Conservation (phyloP, 148 eudicot species). For the Nepenthes gracilis region DNA sequence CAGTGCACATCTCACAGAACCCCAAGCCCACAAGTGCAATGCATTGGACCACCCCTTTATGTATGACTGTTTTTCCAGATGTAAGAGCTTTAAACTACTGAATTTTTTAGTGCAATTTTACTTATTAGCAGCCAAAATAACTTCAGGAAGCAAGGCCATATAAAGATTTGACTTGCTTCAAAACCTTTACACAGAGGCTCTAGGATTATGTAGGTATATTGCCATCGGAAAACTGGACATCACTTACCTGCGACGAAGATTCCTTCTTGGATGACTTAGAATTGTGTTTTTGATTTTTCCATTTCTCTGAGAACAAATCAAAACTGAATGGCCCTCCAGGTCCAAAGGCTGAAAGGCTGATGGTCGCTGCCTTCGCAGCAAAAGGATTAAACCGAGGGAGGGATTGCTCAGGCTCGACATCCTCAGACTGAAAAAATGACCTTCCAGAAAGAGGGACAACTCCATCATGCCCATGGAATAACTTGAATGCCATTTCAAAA, state of each 20-base stretch:
- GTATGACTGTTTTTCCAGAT: no score
- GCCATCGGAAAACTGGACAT: background rate
- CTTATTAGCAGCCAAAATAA: no score
- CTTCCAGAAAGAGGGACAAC: slow-evolving; percentile 89
- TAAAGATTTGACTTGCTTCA: no score
- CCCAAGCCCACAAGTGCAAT: no score
- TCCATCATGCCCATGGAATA: slow-evolving; percentile 94
- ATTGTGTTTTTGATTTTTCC: slow-evolving; percentile 47
- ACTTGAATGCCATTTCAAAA: slow-evolving; percentile 78
- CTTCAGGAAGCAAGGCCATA: no score
- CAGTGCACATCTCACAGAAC: no score
- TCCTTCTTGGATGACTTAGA: slow-evolving; percentile 52
- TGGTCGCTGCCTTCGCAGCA: slow-evolving; percentile 95
- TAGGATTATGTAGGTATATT: background rate
- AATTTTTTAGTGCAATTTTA: no score
- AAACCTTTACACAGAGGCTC: background rate
- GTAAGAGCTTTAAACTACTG: no score
- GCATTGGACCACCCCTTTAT: no score
- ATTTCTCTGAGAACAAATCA: slow-evolving; percentile 66
- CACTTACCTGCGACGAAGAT: slow-evolving; percentile 56
- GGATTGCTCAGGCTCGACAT: slow-evolving; percentile 31
- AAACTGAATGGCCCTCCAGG: slow-evolving; percentile 74
- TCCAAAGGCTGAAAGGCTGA: slow-evolving; percentile 79
- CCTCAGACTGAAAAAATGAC: slow-evolving; percentile 33
- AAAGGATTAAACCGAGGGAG: slow-evolving; percentile 75